Conservation (phyloP, 225 moss, liverwort and hornwort species). For the Lunularia cruciata region DNA sequence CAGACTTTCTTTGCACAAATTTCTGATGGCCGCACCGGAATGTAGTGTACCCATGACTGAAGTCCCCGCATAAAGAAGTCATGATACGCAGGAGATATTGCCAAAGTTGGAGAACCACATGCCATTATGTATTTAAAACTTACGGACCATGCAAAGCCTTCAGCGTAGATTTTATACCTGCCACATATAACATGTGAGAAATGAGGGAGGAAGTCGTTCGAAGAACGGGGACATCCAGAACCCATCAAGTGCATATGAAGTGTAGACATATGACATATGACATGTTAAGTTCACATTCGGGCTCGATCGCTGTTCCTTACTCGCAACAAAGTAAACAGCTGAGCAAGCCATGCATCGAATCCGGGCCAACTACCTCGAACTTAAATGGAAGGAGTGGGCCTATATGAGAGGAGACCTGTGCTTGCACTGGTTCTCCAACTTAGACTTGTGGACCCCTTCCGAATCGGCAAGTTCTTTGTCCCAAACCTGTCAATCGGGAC, state of each 20-base stretch:
- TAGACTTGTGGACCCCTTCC: constrained; percentile 14
- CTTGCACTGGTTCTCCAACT: constrained; percentile 44
- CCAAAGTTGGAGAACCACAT: constrained; percentile 47
- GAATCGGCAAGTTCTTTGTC: not conserved
- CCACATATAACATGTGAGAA: not conserved
- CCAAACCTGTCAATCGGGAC: constrained; percentile 47
- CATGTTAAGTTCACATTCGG: too few species aligned
- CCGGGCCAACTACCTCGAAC: too few species aligned
- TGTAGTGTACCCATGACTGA: constrained; percentile 40
- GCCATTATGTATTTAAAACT: constrained; percentile 57
- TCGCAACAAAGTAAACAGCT: too few species aligned
- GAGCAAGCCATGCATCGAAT: too few species aligned
- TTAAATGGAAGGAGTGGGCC: too few species aligned
- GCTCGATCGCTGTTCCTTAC: too few species aligned
- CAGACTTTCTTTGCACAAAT: constrained; percentile 41
- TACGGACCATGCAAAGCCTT: constrained; percentile 53
- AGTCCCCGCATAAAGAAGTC: constrained; percentile 49
- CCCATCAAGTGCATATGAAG: too few species aligned
- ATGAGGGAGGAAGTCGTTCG: not conserved
- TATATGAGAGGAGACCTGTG: constrained; percentile 32
- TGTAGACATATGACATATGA: too few species aligned
- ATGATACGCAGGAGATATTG: constrained; percentile 39
- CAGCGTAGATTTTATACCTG: constrained; percentile 53
- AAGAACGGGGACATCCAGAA: too few species aligned
- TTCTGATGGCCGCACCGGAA: constrained; percentile 39